phyloP scores from a whole-genome alignment of 202 grass and related monocot genomes.

The Miscanthus sacchariflorus region DNA sequence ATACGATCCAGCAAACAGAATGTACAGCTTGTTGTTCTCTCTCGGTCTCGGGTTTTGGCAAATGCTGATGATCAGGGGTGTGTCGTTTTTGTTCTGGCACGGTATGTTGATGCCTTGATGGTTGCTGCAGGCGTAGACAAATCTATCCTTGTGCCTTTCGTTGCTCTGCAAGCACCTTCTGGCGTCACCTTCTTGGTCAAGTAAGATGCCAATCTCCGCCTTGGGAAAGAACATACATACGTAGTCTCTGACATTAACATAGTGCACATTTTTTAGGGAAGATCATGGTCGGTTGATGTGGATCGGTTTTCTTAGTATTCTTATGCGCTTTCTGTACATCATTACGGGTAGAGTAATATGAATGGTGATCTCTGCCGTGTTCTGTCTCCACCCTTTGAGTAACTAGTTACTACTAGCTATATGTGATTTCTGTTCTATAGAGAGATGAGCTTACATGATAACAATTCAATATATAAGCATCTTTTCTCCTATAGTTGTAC shows the following conservation, averaged over 20 bases:
- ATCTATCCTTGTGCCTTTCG: slow-evolving; percentile 64
- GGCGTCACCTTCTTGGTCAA: slow-evolving; percentile 45
- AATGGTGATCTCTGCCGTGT: neutral
- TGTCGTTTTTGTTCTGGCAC: neutral
- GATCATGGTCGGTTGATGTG: slow-evolving; percentile 51
- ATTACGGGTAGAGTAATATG: slow-evolving; percentile 52
- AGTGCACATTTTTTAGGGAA: slow-evolving; percentile 45
- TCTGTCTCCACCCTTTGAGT: neutral
- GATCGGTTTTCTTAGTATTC: slow-evolving; percentile 59
- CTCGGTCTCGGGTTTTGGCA: too few species aligned
- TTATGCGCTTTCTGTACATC: slow-evolving; percentile 59
- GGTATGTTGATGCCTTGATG: slow-evolving; percentile 54
- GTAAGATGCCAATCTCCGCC: slow-evolving; percentile 40
- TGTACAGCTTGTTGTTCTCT: neutral
- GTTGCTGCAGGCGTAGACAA: slow-evolving; percentile 63
- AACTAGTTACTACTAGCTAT: too few species aligned
- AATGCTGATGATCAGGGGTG: neutral
- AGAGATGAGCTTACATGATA: neutral
- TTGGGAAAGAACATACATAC: neutral
- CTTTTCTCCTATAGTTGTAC: neutral
- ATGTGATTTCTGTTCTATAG: neutral
- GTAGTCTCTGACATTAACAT: neutral
- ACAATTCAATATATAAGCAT: neutral
- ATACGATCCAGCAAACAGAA: too few species aligned
- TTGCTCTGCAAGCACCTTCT: slow-evolving; percentile 72